These are phyloP conservation scores for Tilletia horrida DNA, from an alignment of 1,284 basidiomycete genomes.

Conservation along the genomic window DNA sequence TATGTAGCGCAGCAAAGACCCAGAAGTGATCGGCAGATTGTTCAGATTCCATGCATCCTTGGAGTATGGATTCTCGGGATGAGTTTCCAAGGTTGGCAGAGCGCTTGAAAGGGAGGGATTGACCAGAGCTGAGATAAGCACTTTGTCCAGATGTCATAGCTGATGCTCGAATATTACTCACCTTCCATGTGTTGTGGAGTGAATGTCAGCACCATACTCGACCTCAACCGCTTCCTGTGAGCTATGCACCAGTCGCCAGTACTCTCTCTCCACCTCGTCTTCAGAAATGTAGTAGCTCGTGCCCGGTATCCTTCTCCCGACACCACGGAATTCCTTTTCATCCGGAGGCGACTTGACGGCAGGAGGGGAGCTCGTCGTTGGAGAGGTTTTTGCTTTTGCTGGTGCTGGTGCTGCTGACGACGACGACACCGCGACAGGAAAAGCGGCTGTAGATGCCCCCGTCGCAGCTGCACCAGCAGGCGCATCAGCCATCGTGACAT, in stretches of 20 bases:
- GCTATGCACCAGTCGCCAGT: slow-evolving; percentile 92
- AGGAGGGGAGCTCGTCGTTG: too few species aligned
- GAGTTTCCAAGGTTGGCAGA: slow-evolving; percentile 88
- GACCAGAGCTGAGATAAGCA: slow-evolving; percentile 6
- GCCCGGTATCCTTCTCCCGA: slow-evolving; percentile 34
- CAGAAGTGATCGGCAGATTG: slow-evolving; percentile 85
- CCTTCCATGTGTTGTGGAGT: slow-evolving; percentile 90
- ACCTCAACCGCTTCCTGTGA: slow-evolving; percentile 89
- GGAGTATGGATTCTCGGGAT: slow-evolving; percentile 80
- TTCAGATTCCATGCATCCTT: slow-evolving; percentile 97
- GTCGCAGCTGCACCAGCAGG: too few species aligned
- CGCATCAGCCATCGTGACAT: too few species aligned
- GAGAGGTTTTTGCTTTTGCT: not conserved
- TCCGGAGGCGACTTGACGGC: too few species aligned
- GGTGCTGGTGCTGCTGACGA: not conserved
- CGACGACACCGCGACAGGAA: not conserved
- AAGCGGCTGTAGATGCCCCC: too few species aligned
- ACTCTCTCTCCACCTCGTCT: slow-evolving; percentile 87
- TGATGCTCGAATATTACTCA: slow-evolving; percentile 60
- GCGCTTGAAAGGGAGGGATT: slow-evolving; percentile 62
- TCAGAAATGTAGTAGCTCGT: slow-evolving; percentile 68
- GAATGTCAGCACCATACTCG: slow-evolving; percentile 97
- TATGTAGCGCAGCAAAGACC: slow-evolving; percentile 83
- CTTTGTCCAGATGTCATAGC: not conserved
- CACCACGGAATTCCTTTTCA: slow-evolving; percentile 26